These are phyloP conservation scores for Coemansia sp. DNA, from an alignment of 192 early-diverging fungal genomes.

Conservation along the genomic window DNA sequence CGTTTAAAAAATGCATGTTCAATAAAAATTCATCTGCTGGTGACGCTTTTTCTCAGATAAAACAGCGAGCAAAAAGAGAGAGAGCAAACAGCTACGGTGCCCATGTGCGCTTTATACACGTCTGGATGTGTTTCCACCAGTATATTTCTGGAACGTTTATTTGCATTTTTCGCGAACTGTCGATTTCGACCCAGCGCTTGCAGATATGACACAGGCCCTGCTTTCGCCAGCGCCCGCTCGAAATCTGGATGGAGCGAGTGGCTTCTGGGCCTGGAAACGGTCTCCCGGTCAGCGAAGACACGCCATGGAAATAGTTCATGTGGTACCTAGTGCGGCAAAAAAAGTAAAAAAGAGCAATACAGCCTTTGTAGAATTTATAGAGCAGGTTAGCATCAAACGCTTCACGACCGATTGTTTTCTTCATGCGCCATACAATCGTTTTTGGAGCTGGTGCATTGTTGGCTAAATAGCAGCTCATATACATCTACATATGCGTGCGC, in stretches of 20 bases:
- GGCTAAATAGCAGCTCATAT: conserved; percentile 1
- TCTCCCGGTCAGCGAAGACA: conserved; percentile 50
- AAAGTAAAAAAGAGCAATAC: neutral
- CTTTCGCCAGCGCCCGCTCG: conserved; percentile 9
- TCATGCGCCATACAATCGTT: neutral
- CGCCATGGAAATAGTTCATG: conserved; percentile 55
- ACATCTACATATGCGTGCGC: neutral
- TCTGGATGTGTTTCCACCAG: conserved; percentile 59
- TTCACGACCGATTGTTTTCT: conserved; percentile 10
- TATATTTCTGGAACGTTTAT: conserved; percentile 56
- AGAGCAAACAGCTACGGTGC: neutral
- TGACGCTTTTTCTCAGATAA: neutral
- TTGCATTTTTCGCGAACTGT: conserved; percentile 34
- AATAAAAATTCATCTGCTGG: neutral
- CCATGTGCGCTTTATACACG: conserved; percentile 49
- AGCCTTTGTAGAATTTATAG: neutral
- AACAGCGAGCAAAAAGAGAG: neutral
- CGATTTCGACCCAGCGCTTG: conserved; percentile 42
- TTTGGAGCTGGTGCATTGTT: conserved; percentile 16
- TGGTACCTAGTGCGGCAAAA: conserved; percentile 45
- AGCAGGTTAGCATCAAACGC: neutral
- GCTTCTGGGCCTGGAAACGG: conserved; percentile 43
- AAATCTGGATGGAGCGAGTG: conserved; percentile 10
- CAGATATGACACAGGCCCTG: conserved; percentile 55
- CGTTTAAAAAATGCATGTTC: neutral